Percentiles rank a stretch among this genome's conserved stretches.
These are phyloP conservation scores for Solanum hybrid DNA, from an alignment of 305 asterid genomes.

Conservation along the genomic window DNA sequence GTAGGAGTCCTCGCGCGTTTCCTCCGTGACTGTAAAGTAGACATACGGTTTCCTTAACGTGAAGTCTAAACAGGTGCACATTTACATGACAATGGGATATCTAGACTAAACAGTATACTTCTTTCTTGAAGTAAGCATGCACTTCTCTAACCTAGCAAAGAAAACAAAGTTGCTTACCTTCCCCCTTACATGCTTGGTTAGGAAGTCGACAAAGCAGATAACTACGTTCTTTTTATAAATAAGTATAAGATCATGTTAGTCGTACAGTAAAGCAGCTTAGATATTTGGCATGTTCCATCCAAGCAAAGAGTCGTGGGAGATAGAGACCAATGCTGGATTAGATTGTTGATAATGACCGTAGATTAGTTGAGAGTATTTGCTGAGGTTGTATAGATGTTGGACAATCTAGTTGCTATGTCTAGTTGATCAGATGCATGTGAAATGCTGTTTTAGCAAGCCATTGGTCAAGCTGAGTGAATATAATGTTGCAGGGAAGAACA, in stretches of 20 bases:
- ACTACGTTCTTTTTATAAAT: neutral
- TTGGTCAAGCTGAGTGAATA: slow-evolving; percentile 44
- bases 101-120: neutral
- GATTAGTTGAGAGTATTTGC: slow-evolving; percentile 89
- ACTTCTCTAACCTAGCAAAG: too few relatives aligned
- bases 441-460: slow-evolving; percentile 84
- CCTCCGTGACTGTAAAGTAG: slow-evolving; percentile 71
- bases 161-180: too few relatives aligned
- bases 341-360: slow-evolving; percentile 82
- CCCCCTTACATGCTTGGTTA: too few relatives aligned
- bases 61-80: neutral
- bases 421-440: slow-evolving; percentile 91
- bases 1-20: slow-evolving; percentile 95
- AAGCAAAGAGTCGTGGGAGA: neutral
- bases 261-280: slow-evolving; percentile 5
- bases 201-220: too few relatives aligned
- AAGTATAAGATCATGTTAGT: neutral
- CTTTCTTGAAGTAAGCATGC: neutral
- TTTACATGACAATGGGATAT: neutral
- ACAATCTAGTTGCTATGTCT: slow-evolving; percentile 73
- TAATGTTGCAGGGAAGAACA: slow-evolving; percentile 83
- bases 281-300: slow-evolving; percentile 4
- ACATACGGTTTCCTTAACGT: neutral
- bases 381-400: slow-evolving; percentile 90
- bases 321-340: slow-evolving; percentile 23